Conservation (phyloP, 768 basidiomycete genomes). For the Serpula lacrymans region DNA sequence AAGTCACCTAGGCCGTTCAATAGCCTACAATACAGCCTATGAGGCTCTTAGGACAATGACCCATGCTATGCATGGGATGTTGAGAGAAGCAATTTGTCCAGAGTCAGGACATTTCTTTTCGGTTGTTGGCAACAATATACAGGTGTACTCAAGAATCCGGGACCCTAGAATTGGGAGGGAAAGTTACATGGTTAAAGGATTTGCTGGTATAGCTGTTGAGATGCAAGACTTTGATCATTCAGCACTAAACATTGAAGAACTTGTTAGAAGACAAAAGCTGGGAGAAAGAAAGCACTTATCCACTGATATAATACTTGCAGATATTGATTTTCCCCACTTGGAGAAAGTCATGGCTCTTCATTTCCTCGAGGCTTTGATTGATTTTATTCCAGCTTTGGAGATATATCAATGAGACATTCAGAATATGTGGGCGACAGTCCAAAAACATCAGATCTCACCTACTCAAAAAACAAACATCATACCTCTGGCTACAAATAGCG, state of each 20-base stretch:
- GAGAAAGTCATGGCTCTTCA: slow-evolving; percentile 2
- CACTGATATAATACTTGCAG: slow-evolving; percentile 3
- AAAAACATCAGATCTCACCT: neutral
- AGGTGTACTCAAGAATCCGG: slow-evolving; percentile 6
- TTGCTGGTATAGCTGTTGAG: slow-evolving; percentile 10
- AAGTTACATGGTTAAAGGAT: slow-evolving; percentile 15
- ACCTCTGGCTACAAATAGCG: slow-evolving; percentile 11
- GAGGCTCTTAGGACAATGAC: slow-evolving; percentile 7
- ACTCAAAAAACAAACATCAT: slow-evolving; percentile 3
- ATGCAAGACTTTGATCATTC: slow-evolving; percentile 4
- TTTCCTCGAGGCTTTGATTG: slow-evolving; percentile 4
- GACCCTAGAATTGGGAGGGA: slow-evolving; percentile 8
- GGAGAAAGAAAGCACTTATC: slow-evolving; percentile 4
- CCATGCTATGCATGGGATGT: neutral
- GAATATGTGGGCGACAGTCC: neutral
- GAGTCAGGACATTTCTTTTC: neutral
- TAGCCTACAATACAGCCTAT: slow-evolving; percentile 6
- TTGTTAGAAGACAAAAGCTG: neutral
- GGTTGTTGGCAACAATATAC: slow-evolving; percentile 13
- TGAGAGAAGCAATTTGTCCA: neutral
- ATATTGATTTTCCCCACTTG: slow-evolving; percentile 8
- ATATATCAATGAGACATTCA: slow-evolving; percentile 1
- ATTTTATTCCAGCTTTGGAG: slow-evolving; percentile 6
- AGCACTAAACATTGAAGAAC: slow-evolving; percentile 6
- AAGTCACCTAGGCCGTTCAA: slow-evolving; percentile 7